A percentile compares a stretch with the other conserved stretches of the same genome.
Evolutionary conservation across 495 filamentous ascomycete genomes (phyloP).

Genomic region (Talaromyces thailandensis): DNA sequence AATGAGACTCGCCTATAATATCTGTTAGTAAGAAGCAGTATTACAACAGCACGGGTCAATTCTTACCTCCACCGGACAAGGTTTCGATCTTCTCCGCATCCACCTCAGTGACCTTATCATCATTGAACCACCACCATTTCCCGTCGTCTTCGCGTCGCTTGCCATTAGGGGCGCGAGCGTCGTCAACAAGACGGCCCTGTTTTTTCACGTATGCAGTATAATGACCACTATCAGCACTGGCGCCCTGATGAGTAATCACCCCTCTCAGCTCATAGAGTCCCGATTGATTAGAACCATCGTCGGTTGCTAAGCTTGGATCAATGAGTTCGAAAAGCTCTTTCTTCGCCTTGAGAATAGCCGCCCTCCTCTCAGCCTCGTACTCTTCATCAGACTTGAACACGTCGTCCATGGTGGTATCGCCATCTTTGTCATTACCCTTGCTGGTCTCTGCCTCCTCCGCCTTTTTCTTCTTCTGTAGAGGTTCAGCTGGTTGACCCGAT

Average conservation of each 20-base stretch:
- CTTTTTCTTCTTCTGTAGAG: slow-evolving; percentile 47
- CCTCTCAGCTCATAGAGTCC: slow-evolving; percentile 92
- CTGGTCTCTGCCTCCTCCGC: slow-evolving; percentile 35
- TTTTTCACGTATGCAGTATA: slow-evolving; percentile 98
- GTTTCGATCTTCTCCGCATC: slow-evolving; percentile 83
- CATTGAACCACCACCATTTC: slow-evolving; percentile 99
- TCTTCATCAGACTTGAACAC: slow-evolving; percentile 88
- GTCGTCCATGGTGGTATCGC: slow-evolving; percentile 63
- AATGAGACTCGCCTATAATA: slow-evolving; percentile 71
- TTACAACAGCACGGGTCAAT: background rate
- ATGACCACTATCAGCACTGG: slow-evolving; percentile 93
- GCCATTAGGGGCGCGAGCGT: slow-evolving; percentile 47
- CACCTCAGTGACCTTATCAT: slow-evolving; percentile 94
- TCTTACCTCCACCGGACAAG: slow-evolving; percentile 77
- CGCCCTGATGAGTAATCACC: slow-evolving; percentile 95
- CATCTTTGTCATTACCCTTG: slow-evolving; percentile 48
- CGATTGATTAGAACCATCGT: slow-evolving; percentile 80
- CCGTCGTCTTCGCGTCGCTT: slow-evolving; percentile 73
- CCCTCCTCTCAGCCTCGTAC: slow-evolving; percentile 73
- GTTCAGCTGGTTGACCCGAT: slow-evolving; percentile 24
- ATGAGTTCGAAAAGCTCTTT: slow-evolving; percentile 74
- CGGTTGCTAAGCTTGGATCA: slow-evolving; percentile 57
- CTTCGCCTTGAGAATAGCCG: slow-evolving; percentile 65
- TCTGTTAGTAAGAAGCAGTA: slow-evolving; percentile 12
- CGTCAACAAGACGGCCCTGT: slow-evolving; percentile 44